Conservation (phyloP, 2,329 filamentous ascomycete genomes). For the Domatiomyces catenatus region DNA sequence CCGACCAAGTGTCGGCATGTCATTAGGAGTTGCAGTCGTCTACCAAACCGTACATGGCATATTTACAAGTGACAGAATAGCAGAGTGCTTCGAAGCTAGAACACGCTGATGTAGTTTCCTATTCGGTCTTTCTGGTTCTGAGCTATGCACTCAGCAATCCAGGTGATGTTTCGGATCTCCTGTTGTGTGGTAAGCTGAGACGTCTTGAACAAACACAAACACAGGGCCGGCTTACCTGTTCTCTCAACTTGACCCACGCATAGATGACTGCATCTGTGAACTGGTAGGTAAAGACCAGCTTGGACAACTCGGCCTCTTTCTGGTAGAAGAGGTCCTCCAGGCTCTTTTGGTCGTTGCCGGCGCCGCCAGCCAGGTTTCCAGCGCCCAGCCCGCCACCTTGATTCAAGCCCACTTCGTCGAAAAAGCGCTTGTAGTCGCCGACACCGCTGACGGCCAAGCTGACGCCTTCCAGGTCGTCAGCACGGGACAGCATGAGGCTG, state of each 20-base stretch:
- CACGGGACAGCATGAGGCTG: conserved; percentile 81
- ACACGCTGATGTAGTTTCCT: conserved; percentile 96
- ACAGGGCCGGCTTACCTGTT: conserved; percentile 55
- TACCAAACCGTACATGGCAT: background rate
- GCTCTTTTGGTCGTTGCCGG: conserved; percentile 69
- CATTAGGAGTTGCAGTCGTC: background rate
- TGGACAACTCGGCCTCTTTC: conserved; percentile 98
- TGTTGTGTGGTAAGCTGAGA: conserved; percentile 24
- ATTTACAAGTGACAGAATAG: background rate
- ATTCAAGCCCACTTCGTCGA: conserved; percentile 74
- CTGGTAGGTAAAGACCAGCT: conserved; percentile 85
- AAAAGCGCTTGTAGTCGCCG: conserved; percentile 86
- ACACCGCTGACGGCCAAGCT: conserved; percentile 85
- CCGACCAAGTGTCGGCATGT: background rate
- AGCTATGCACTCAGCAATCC: conserved; percentile 98
- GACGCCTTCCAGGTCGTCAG: conserved; percentile 89
- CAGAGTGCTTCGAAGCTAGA: conserved; percentile 36
- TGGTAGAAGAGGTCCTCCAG: conserved; percentile 97
- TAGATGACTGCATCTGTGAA: conserved; percentile 94
- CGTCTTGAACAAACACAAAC: background rate
- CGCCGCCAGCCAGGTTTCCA: conserved; percentile 71
- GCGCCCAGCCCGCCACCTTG: conserved; percentile 57
- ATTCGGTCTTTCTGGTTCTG: conserved; percentile 99
- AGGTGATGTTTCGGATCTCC: conserved; percentile 99
- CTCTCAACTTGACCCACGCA: conserved; percentile 91